Evolutionary conservation across 139 green algal genomes (phyloP).

Genomic region (Mychonastes homosphaera): DNA sequence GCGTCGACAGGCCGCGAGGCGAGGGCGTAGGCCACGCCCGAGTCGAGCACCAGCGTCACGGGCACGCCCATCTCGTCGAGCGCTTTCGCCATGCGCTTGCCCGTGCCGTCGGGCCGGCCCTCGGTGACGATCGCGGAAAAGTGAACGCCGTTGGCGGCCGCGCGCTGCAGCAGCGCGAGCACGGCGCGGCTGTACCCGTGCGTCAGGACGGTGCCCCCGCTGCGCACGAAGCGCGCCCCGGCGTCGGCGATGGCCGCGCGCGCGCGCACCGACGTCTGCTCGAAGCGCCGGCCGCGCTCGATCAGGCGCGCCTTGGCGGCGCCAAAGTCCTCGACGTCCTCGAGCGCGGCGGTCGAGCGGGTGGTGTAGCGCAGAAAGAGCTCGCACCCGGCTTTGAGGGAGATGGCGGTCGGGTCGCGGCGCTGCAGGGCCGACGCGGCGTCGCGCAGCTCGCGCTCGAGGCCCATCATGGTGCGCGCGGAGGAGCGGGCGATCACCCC

Average conservation of each 20-base stretch:
- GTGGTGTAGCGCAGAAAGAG: conserved; percentile 91
- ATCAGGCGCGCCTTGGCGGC: conserved; percentile 66
- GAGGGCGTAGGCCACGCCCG: conserved; percentile 50
- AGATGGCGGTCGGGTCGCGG: conserved; percentile 81
- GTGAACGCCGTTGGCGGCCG: conserved; percentile 57
- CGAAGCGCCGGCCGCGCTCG: no score
- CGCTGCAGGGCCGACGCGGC: conserved; percentile 55
- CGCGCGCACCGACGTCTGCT: conserved; percentile 54
- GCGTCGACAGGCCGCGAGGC: conserved; percentile 53
- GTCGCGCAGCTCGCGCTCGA: conserved; percentile 74
- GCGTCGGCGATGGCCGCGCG: conserved; percentile 75
- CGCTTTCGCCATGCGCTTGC: conserved; percentile 57
- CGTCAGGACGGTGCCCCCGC: conserved; percentile 58
- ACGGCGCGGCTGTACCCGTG: conserved; percentile 88
- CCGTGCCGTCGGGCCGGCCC: conserved; percentile 69
- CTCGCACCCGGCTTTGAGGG: conserved; percentile 80
- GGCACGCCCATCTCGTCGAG: conserved; percentile 65
- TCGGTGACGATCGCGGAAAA: conserved; percentile 92
- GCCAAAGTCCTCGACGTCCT: conserved; percentile 63
- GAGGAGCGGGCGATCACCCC: conserved; percentile 59
- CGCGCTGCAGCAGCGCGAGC: conserved; percentile 62
- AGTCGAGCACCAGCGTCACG: conserved; percentile 74
- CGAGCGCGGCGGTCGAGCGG: conserved; percentile 68
- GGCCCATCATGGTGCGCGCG: conserved; percentile 76
- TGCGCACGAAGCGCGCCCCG: conserved; percentile 74